phyloP scores from a whole-genome alignment of 345 rosid genomes.

The Lagerstroemia speciosa region DNA sequence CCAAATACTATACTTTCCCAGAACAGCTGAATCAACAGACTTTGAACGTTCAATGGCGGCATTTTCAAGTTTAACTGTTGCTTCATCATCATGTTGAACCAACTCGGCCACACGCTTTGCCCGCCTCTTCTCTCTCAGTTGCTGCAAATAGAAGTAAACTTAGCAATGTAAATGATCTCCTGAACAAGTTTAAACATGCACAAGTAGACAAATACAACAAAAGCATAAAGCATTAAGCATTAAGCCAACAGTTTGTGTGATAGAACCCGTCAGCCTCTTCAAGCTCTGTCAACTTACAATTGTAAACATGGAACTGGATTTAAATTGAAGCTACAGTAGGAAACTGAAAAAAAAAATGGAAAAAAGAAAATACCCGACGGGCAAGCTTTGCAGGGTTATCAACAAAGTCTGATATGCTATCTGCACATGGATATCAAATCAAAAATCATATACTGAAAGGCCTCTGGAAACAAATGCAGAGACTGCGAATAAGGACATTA shows the following conservation, averaged over 20 bases:
- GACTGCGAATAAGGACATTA: slow-evolving; percentile 12
- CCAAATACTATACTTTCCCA: slow-evolving; percentile 96
- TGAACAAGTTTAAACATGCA: not conserved
- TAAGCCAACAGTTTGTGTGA: too few relatives aligned
- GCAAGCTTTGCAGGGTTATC: slow-evolving; percentile 59
- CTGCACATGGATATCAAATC: slow-evolving; percentile 27
- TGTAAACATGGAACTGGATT: not conserved
- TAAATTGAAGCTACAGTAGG: not conserved
- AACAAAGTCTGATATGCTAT: slow-evolving; percentile 29
- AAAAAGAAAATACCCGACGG: slow-evolving; percentile 56
- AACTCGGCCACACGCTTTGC: slow-evolving; percentile 70
- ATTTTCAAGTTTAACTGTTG: slow-evolving; percentile 71
- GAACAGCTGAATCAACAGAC: slow-evolving; percentile 86
- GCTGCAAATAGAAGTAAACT: slow-evolving; percentile 39
- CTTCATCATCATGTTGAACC: slow-evolving; percentile 61
- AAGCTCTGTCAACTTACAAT: not conserved
- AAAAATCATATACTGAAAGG: slow-evolving; percentile 10
- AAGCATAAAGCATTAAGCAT: slow-evolving; percentile 4
- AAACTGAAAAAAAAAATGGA: not conserved
- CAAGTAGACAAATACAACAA: too few relatives aligned
- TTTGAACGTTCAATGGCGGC: slow-evolving; percentile 92
- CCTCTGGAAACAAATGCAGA: slow-evolving; percentile 4
- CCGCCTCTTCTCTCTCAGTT: slow-evolving; percentile 76
- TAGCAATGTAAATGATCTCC: not conserved
- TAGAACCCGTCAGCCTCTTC: too few relatives aligned